Evolutionary conservation across 495 filamentous ascomycete species (phyloP), one percentile per base, ranked within the genome.

Genomic region (Xylaria palmicola): DNA sequence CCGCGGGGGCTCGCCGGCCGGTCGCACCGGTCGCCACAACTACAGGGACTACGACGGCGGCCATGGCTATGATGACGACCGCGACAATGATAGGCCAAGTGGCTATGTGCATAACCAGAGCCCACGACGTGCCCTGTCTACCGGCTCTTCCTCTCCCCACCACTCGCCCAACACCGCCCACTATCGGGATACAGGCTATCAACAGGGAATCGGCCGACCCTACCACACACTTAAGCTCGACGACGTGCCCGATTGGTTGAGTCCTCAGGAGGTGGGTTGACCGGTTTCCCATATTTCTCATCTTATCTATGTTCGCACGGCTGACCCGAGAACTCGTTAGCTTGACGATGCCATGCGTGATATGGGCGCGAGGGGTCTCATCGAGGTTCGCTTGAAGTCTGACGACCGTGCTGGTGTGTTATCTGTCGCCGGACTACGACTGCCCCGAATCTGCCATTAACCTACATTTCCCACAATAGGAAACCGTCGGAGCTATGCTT

Each of bases 401-500:
- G 69, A 71, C 26, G 64, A 66, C 15, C 66, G 64, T 50, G 59
- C 32, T 49, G 62, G 68, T 69, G 59, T 19, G 68, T 12, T 51
- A 44, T 60, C 9, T 9, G 8, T 13, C 37, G 0, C 34, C 0
- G 8, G 13, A 36, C 29, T 15, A 17, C 17, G 17, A 5, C 6
- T 30, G 9, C 1, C 17, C 27, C 41, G 8, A 15, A 29, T 48
- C 40, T 40, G 15, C 6, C 6, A 22, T 44, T 61, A 48, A 61
- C 39, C 32, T 6, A 22, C 7, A 24, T 6, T n/a, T 12, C 19
- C 15, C 48, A 17, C 34, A 41, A 1, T 81, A 88, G 81, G 82
- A 85, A 75, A 81, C 84, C 78, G 86, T 84, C 83, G 76, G 76
- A 79, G 80, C 40, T 83, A 90, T 70, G 89, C 85, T 4, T 91